Conservation (phyloP, 768 basidiomycete genomes). For the Suillus americanus region DNA sequence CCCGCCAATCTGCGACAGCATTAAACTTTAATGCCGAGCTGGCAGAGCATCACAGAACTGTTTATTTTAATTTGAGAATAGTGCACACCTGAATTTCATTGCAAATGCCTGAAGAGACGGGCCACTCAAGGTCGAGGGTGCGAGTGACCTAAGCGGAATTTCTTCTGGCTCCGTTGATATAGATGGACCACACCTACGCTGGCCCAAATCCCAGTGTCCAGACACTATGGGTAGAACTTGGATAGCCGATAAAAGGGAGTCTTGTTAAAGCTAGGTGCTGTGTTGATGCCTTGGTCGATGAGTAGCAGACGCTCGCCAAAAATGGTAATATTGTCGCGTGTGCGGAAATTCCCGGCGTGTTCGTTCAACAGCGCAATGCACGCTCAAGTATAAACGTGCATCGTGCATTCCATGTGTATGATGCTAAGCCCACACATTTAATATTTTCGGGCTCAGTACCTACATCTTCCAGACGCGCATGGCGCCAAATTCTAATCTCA, state of each 20-base stretch:
- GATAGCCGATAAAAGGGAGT: background rate
- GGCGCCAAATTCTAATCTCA: background rate
- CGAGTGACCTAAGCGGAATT: conserved; percentile 23
- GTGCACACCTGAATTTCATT: conserved; percentile 37
- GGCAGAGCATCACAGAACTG: background rate
- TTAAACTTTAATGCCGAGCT: conserved; percentile 90
- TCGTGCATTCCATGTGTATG: background rate
- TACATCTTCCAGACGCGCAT: background rate
- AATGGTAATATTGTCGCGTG: background rate
- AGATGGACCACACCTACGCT: conserved; percentile 2
- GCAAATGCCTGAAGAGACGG: conserved; percentile 14
- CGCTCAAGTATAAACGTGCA: background rate
- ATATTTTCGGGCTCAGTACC: background rate
- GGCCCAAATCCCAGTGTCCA: background rate
- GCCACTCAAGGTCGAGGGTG: background rate
- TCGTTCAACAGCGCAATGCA: background rate
- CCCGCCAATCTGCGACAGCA: conserved; percentile 90
- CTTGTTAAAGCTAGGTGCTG: background rate
- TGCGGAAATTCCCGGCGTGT: background rate
- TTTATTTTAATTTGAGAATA: no score
- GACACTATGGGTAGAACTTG: background rate
- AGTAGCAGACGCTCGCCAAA: background rate
- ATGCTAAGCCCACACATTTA: background rate
- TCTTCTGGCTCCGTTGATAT: conserved; percentile 18
- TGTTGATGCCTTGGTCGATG: background rate